Conservation (phyloP, 371 early-diverging fungal genomes). For the Batrachochytrium dendrobatidis region DNA sequence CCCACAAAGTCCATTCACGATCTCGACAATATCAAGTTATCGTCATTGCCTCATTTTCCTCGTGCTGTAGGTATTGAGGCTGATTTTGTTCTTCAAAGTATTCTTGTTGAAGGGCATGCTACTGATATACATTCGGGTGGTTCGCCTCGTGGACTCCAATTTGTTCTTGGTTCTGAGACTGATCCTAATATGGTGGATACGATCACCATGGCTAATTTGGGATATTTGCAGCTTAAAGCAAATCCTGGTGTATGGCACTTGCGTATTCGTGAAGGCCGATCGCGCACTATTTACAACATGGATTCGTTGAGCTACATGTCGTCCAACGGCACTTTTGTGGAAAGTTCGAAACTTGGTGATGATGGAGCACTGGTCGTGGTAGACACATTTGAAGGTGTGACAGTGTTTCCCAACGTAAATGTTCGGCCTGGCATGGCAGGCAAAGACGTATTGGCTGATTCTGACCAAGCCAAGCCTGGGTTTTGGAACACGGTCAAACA, state of each 20-base stretch:
- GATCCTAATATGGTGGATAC: constrained; percentile 66
- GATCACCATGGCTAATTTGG: constrained; percentile 93
- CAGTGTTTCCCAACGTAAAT: constrained; percentile 65
- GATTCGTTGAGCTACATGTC: constrained; percentile 37
- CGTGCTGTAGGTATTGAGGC: constrained; percentile 55
- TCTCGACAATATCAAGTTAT: constrained; percentile 79
- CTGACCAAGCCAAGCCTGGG: constrained; percentile 17
- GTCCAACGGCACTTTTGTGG: neutral
- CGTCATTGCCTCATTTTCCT: constrained; percentile 33
- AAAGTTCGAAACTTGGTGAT: neutral
- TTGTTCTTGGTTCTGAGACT: constrained; percentile 62
- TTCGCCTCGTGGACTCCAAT: constrained; percentile 86
- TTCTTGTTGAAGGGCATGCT: constrained; percentile 82
- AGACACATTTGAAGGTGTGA: constrained; percentile 73
- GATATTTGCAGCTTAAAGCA: constrained; percentile 90
- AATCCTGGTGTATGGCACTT: constrained; percentile 83
- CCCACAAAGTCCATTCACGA: constrained; percentile 76
- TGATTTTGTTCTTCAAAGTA: constrained; percentile 68
- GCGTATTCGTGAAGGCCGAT: constrained; percentile 70
- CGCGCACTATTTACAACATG: constrained; percentile 66
- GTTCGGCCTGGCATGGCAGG: constrained; percentile 74
- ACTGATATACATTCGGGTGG: constrained; percentile 52
- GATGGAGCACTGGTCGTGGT: constrained; percentile 44
- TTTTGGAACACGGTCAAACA: constrained; percentile 49
- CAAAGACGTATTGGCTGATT: constrained; percentile 58